Conservation (phyloP, 495 filamentous ascomycete genomes). For the Penicillium roqueforti region DNA sequence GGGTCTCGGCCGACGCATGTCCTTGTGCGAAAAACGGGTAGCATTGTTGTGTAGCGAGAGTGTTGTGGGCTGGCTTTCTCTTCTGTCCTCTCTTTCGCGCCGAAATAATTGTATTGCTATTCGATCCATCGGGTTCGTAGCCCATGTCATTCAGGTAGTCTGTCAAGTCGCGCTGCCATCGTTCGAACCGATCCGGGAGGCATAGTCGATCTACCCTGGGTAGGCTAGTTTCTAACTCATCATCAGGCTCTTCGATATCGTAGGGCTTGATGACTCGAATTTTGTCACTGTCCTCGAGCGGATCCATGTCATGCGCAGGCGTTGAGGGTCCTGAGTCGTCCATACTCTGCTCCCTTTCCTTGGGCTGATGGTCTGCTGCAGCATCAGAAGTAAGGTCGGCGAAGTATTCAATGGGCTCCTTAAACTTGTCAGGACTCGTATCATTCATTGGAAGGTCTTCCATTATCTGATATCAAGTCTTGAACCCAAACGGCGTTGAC, state of each 20-base stretch:
- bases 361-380: not conserved
- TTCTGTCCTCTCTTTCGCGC: constrained; percentile 33
- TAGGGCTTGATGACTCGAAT: constrained; percentile 34
- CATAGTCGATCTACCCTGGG: constrained; percentile 9
- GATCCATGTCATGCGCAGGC: constrained; percentile 5
- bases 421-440: not conserved
- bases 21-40: not conserved
- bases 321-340: constrained; percentile 17
- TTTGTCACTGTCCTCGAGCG: constrained; percentile 5
- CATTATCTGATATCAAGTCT: not conserved
- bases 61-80: constrained; percentile 27
- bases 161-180: constrained; percentile 35
- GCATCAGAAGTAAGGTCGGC: not conserved
- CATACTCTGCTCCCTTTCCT: constrained; percentile 15
- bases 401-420: not conserved
- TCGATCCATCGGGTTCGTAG: constrained; percentile 20
- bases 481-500: not conserved
- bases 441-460: constrained; percentile 3
- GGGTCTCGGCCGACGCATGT: constrained; percentile 5
- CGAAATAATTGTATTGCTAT: not conserved
- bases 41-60: not conserved
- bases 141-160: constrained; percentile 31
- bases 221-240: constrained; percentile 21
- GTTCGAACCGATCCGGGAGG: constrained; percentile 21
- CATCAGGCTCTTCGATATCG: constrained; percentile 43